Conservation (phyloP, 169 alveolate genomes). For the Plasmodium malariae region DNA sequence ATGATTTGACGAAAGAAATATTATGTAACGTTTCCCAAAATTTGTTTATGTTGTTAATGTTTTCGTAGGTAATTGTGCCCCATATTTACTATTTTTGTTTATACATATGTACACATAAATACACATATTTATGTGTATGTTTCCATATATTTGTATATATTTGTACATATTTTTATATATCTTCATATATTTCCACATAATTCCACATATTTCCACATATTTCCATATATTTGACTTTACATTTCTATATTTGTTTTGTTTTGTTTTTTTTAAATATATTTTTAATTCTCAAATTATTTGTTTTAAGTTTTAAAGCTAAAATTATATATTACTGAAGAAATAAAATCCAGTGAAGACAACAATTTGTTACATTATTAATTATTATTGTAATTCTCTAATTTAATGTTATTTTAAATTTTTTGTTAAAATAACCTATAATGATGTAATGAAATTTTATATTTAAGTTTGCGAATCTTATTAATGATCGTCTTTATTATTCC, state of each 20-base stretch:
- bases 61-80: conserved; percentile 33
- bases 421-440: conserved; percentile 25
- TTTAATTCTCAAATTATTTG: conserved; percentile 37
- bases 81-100: conserved; percentile 13
- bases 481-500: neutral
- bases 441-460: conserved; percentile 16
- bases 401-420: conserved; percentile 39
- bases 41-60: conserved; percentile 45
- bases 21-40: conserved; percentile 7
- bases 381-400: conserved; percentile 16
- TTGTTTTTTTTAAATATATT: conserved; percentile 33
- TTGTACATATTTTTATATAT: conserved; percentile 4
- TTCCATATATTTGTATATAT: neutral
- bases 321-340: neutral
- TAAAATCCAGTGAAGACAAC: neutral
- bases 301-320: conserved; percentile 27
- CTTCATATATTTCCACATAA: conserved; percentile 6
- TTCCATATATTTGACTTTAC: conserved; percentile 12
- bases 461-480: conserved; percentile 23
- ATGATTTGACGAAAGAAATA: conserved; percentile 1
- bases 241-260: neutral
- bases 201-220: neutral
- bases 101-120: conserved; percentile 8
- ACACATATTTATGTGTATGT: conserved; percentile 6
- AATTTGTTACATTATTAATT: conserved; percentile 24